Conservation (phyloP, 2,329 filamentous ascomycete species). For the Hypoxylon sp. region DNA sequence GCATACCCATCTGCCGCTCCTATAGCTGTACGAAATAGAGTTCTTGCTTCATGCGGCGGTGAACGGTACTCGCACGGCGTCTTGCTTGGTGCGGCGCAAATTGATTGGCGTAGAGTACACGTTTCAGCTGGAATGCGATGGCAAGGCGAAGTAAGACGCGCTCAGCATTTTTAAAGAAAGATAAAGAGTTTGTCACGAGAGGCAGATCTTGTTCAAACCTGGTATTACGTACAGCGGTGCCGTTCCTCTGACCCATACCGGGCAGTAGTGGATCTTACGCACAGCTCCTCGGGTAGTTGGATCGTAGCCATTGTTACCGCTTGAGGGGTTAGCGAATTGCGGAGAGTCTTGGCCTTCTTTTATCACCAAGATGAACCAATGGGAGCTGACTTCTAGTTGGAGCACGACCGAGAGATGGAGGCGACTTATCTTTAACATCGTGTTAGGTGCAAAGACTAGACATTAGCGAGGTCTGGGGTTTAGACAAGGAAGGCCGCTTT, state of each 20-base stretch:
- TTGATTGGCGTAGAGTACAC: conserved; percentile 1
- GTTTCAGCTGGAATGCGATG: background rate
- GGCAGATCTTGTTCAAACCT: conserved; percentile 18
- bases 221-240: conserved; percentile 28
- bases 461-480: conserved; percentile 5
- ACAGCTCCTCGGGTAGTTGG: conserved; percentile 13
- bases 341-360: conserved; percentile 20
- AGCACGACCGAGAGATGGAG: background rate
- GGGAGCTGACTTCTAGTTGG: background rate
- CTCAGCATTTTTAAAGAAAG: conserved; percentile 14
- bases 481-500: background rate
- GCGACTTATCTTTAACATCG: background rate
- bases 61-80: background rate
- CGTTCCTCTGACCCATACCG: conserved; percentile 17
- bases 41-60: conserved; percentile 5
- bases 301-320: conserved; percentile 26
- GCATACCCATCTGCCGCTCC: conserved; percentile 35
- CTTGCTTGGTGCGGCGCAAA: background rate
- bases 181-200: conserved; percentile 18
- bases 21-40: background rate
- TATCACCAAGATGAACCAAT: conserved; percentile 8
- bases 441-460: conserved; percentile 3
- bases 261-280: conserved; percentile 14
- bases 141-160: conserved; percentile 9
- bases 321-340: conserved; percentile 28